Conservation (phyloP, 176 grass and related monocot genomes). For the Juncus inflexus region DNA sequence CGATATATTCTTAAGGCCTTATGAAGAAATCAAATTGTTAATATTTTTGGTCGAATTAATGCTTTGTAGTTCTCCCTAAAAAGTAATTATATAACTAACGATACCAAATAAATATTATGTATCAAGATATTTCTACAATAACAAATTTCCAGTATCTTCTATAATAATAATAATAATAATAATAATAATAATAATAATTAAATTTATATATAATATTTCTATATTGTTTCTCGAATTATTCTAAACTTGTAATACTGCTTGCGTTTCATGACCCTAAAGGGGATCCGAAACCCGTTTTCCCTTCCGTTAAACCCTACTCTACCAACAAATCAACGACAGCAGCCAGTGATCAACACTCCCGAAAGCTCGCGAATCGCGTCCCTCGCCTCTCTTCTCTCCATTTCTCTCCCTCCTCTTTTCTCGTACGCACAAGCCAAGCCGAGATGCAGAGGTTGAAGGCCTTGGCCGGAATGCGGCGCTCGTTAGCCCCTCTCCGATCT, state of each 20-base stretch:
- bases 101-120: neutral
- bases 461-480: slow-evolving; percentile 6
- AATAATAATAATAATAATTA: too few relatives aligned
- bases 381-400: neutral
- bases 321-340: slow-evolving; percentile 7
- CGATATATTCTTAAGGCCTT: too few relatives aligned
- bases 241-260: too few relatives aligned
- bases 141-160: too few relatives aligned
- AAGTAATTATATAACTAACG: neutral
- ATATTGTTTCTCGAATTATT: too few relatives aligned
- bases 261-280: neutral
- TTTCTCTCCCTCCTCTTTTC: neutral
- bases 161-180: too few relatives aligned
- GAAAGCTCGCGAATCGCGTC: neutral
- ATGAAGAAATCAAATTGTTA: too few relatives aligned
- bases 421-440: neutral
- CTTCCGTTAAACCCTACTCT: neutral
- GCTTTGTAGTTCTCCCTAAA: neutral
- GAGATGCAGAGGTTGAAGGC: slow-evolving; percentile 20
- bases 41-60: too few relatives aligned
- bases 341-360: neutral
- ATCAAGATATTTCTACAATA: too few relatives aligned
- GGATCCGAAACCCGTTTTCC: neutral
- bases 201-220: too few relatives aligned
- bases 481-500: slow-evolving; percentile 13